Base-by-base conservation (phyloP, 2,329 filamentous ascomycete species). In the Fonsecaea pedrosoi region DNA sequence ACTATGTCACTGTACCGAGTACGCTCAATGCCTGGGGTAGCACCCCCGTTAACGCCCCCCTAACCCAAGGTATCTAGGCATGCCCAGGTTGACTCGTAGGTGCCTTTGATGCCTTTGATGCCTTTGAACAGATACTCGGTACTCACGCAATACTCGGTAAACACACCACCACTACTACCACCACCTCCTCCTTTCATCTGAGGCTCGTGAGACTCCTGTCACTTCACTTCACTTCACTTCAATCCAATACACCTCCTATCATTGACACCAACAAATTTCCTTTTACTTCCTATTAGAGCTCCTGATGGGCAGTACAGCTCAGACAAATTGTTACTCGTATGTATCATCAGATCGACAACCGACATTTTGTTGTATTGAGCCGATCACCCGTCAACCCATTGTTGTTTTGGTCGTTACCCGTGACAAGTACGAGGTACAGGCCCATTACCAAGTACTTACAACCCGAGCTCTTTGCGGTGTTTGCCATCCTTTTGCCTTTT, bases 351-450 rank as follows among this genome's bases (percentile, higher is more conserved):
- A 42, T 40, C 32, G n/a, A 35, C 5, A 18, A 4, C 50, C 15
- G 35, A 37, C 10, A 18, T 45, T 60, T 21, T 30, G 25, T 12
- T 32, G 34, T 42, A 9, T 13, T 38, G 21, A 40, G 21, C 30
- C 21, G 48, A 30, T 15, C 32, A 42, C 59, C 18, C 25, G 42
- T 15, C 18, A 25, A 18, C 59, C 18, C 25, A 42, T 25, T 21
- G 10, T 35, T 30, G 57, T 56, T 61, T 54, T 37, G 58, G 25
- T 25, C 38, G 53, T 60, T 61, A 65, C 63, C 57, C 34, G 63
- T 65, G 25, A 65, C 63, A 35, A 53, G 53, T 61, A 65, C 63
- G 54, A 34, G 50, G 25, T 25, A 25, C 25, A 25, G 25, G 25
- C 25, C 25, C 25, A 25, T 25, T 25, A 25, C 25, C 25, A 2